Conservation (phyloP, 805 yeast genomes). For the Saturnispora sekii region DNA sequence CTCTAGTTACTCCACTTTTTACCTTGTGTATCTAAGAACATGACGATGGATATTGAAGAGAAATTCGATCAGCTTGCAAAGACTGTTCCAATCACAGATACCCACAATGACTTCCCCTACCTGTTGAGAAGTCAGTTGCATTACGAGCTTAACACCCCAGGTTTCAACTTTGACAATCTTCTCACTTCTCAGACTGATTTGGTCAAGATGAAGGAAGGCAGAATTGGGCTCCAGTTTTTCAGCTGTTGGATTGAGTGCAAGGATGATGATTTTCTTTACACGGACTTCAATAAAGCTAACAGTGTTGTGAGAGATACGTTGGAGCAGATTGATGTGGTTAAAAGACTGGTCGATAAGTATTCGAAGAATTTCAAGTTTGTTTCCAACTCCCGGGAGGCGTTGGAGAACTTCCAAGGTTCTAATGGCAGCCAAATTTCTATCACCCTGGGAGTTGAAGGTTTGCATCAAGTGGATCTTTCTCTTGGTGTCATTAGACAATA, state of each 20-base stretch:
- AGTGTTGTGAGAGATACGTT: slow-evolving; percentile 41
- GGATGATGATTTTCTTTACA: slow-evolving; percentile 29
- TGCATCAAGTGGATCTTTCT: slow-evolving; percentile 43
- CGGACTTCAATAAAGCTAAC: slow-evolving; percentile 36
- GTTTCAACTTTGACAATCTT: slow-evolving; percentile 29
- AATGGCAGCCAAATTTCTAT: slow-evolving; percentile 31
- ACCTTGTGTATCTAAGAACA: background rate
- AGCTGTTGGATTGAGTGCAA: slow-evolving; percentile 41
- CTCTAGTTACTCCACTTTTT: background rate
- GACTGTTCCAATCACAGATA: slow-evolving; percentile 34
- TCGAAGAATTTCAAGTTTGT: slow-evolving; percentile 33
- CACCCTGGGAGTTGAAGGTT: slow-evolving; percentile 44
- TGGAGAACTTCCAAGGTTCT: slow-evolving; percentile 23
- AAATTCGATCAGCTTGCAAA: slow-evolving; percentile 15
- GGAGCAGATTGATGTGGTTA: slow-evolving; percentile 44
- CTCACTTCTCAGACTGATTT: slow-evolving; percentile 38
- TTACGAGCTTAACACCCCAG: slow-evolving; percentile 20
- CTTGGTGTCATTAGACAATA: slow-evolving; percentile 40
- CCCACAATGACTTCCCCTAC: slow-evolving; percentile 47
- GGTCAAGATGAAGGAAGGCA: slow-evolving; percentile 32
- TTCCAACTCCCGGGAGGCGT: slow-evolving; percentile 32
- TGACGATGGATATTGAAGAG: slow-evolving; percentile 13
- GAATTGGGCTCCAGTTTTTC: slow-evolving; percentile 42
- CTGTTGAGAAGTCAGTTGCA: slow-evolving; percentile 35
- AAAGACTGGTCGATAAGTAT: slow-evolving; percentile 34